Base-by-base conservation (phyloP, 1,284 basidiomycete genomes). In the Phylloporus gajari region DNA sequence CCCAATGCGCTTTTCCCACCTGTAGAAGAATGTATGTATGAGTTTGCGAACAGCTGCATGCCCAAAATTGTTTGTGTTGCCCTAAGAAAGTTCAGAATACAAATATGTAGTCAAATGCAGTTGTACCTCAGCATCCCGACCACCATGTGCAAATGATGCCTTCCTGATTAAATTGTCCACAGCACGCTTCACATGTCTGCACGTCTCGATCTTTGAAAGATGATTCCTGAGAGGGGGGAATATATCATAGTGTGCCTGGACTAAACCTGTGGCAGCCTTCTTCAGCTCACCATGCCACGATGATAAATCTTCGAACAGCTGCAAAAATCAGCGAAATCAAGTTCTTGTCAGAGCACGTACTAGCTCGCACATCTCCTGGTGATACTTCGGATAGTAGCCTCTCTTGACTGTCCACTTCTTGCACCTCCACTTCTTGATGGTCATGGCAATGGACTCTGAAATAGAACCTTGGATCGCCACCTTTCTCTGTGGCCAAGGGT, bases 401-500 rank as follows among this genome's bases (percentile, higher is more conserved):
- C 17, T n/a, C 61, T 44, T 44, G 42, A 63, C 42, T 15, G n/a
- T 63, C 2, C 25, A n/a, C 5, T 63, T 44, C 42, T 30, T 44
- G 40, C 8, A n/a, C 11, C 61, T 63, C 61, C 61, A 63, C 35
- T 27, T 63, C 42, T 30, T n/a, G 15, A 63, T 3, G 17, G 42
- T 63, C 61, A 46, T 63, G 5, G 61, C 46, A 27, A 63, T 46
- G 11, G 42, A 40, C 3, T 63, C 61, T 15, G 30, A 63, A 15
- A 63, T 63, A 30, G 46, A 63, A 19, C 61, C 61, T 25, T 46
- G 25, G 1, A 63, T 44, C 19, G 42, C 61, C 21, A 7, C 9
- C 11, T 30, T 63, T 15, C 61, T 63, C 12, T 21, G 42, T 44
- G 61, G 61, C 61, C 61, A 63, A 63, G 61, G 61, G 15, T 63